Percentiles rank a stretch among this genome's conserved stretches.
Evolutionary conservation across 129 eudicot species (phyloP).

Genomic region (Saposhnikovia divaricata): DNA sequence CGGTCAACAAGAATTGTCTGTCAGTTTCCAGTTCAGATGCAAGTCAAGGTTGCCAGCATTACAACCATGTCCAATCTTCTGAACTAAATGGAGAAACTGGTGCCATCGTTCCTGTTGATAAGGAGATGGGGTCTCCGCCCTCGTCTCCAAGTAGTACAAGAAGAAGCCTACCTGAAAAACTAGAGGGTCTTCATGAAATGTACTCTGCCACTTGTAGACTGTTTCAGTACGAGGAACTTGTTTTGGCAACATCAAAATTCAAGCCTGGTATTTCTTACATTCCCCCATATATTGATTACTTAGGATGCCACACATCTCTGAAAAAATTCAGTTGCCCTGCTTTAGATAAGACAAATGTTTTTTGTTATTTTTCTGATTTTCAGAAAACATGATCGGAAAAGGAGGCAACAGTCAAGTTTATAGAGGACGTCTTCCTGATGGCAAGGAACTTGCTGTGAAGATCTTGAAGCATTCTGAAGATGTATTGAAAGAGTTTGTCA

Average conservation of each 20-base stretch:
- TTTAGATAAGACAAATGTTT: neutral
- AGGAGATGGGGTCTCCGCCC: conserved; percentile 23
- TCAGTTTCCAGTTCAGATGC: conserved; percentile 31
- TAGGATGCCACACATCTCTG: neutral
- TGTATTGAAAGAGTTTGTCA: conserved; percentile 56
- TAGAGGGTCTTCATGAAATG: conserved; percentile 68
- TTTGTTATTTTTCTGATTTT: conserved; percentile 14
- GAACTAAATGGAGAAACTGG: conserved; percentile 47
- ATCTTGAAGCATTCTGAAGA: conserved; percentile 67
- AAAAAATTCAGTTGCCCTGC: neutral
- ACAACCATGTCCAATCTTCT: conserved; percentile 16
- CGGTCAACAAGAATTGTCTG: conserved; percentile 40
- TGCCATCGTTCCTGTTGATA: conserved; percentile 55
- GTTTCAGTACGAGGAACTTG: conserved; percentile 68
- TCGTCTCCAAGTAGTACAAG: conserved; percentile 27
- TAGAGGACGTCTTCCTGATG: conserved; percentile 75
- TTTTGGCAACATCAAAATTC: conserved; percentile 64
- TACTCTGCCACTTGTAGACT: conserved; percentile 64
- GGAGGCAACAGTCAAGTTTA: conserved; percentile 93
- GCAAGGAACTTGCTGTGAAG: conserved; percentile 87
- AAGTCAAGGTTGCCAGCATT: conserved; percentile 5
- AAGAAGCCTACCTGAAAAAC: conserved; percentile 40
- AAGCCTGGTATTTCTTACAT: conserved; percentile 44
- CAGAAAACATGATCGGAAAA: conserved; percentile 77
- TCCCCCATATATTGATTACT: neutral